Conservation (phyloP, 2,329 filamentous ascomycete genomes). For the Cladosporium sp. region DNA sequence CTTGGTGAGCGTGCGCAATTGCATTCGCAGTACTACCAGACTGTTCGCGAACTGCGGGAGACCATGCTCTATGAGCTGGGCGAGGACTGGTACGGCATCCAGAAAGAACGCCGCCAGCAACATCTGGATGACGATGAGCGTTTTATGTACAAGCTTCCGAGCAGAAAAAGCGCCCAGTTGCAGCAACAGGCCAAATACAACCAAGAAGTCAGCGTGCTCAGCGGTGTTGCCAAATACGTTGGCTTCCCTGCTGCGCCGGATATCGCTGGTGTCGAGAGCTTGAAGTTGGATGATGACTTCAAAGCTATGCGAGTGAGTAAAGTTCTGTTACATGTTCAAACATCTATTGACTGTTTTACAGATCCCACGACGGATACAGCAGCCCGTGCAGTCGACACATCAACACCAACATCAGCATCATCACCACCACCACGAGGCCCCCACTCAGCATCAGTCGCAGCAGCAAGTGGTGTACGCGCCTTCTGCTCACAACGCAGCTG, state of each 20-base stretch:
- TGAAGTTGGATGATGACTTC: slow-evolving; percentile 79
- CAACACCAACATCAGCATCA: slow-evolving; percentile 20
- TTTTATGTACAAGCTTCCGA: slow-evolving; percentile 74
- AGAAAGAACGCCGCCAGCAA: slow-evolving; percentile 70
- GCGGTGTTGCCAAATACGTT: slow-evolving; percentile 87
- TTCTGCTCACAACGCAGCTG: neutral
- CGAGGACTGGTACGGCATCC: slow-evolving; percentile 86
- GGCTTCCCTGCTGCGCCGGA: slow-evolving; percentile 94
- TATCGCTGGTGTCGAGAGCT: slow-evolving; percentile 63
- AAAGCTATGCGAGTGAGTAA: slow-evolving; percentile 77
- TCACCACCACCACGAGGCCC: slow-evolving; percentile 10
- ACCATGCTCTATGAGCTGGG: slow-evolving; percentile 72
- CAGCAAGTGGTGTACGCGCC: neutral
- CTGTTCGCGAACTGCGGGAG: slow-evolving; percentile 75
- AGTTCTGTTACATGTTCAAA: neutral
- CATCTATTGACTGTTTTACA: slow-evolving; percentile 8
- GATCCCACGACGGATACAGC: slow-evolving; percentile 22
- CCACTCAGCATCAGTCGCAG: neutral
- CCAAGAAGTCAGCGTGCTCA: slow-evolving; percentile 83
- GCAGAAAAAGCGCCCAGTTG: slow-evolving; percentile 69
- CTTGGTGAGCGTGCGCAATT: slow-evolving; percentile 79
- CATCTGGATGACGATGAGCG: slow-evolving; percentile 75
- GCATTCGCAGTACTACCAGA: slow-evolving; percentile 86
- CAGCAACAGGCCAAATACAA: slow-evolving; percentile 88
- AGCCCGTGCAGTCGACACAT: slow-evolving; percentile 12